Conservation (phyloP, 176 grass and related monocot genomes). For the Metroxylon sagu region DNA sequence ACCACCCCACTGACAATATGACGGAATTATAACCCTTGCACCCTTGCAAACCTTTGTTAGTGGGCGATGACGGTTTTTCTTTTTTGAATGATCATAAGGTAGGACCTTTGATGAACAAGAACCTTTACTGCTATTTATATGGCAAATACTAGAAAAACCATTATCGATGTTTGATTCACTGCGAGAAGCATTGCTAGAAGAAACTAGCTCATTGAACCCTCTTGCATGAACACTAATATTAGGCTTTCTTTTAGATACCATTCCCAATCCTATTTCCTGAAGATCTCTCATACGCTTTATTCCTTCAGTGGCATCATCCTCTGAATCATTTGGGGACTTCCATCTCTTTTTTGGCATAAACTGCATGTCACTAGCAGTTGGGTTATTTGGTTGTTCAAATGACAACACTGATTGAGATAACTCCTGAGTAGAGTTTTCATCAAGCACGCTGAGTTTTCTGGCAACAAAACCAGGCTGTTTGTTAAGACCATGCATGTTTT, state of each 20-base stretch:
- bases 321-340: constrained; percentile 47
- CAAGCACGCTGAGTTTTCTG: constrained; percentile 29
- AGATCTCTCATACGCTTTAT: constrained; percentile 89
- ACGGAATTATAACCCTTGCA: constrained; percentile 47
- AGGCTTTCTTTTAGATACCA: constrained; percentile 39
- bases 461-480: constrained; percentile 25
- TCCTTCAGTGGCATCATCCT: constrained; percentile 55
- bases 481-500: constrained; percentile 47
- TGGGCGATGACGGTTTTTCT: constrained; percentile 55
- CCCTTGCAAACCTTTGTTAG: constrained; percentile 59
- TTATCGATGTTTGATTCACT: constrained; percentile 28
- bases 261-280: constrained; percentile 62
- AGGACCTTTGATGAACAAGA: constrained; percentile 45
- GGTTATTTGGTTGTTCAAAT: constrained; percentile 43
- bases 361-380: constrained; percentile 7
- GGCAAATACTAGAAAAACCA: constrained; percentile 34
- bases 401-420: constrained; percentile 36
- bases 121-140: constrained; percentile 30
- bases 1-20: constrained; percentile 53
- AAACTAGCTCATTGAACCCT: constrained; percentile 29
- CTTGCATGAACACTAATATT: constrained; percentile 19
- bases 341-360: constrained; percentile 42
- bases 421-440: constrained; percentile 41
- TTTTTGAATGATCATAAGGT: constrained; percentile 70
- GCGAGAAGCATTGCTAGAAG: constrained; percentile 33